A percentile compares a stretch with the other conserved stretches of the same genome.
phyloP scores from a whole-genome alignment of 1,284 basidiomycete genomes.

The Boletus smithii region DNA sequence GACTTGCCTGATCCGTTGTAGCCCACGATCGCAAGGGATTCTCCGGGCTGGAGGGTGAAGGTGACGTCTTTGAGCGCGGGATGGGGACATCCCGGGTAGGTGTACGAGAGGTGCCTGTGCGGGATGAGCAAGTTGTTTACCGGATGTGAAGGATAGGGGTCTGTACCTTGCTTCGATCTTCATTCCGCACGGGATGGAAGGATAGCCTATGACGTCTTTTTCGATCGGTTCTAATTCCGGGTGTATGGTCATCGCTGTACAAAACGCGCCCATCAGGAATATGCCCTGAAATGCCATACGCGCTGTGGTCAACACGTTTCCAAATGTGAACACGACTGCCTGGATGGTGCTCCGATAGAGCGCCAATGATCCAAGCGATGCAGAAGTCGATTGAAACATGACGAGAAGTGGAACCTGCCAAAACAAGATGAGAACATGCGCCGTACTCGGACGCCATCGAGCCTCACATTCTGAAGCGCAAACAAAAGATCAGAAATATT shows the following conservation, averaged over 20 bases:
- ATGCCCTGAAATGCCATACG: constrained; percentile 74
- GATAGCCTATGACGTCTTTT: constrained; percentile 49
- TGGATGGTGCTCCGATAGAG: constrained; percentile 76
- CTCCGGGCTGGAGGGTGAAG: constrained; percentile 66
- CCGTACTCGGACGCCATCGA: background rate
- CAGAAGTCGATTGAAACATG: constrained; percentile 65
- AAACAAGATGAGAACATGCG: constrained; percentile 8
- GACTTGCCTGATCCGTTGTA: constrained; percentile 82
- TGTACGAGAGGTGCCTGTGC: constrained; percentile 64
- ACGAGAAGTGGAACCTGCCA: constrained; percentile 68
- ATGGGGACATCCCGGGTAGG: constrained; percentile 67
- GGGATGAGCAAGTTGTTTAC: constrained; percentile 16
- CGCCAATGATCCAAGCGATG: constrained; percentile 71
- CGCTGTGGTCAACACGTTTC: constrained; percentile 56
- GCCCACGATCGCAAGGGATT: constrained; percentile 79
- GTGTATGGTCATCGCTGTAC: constrained; percentile 65
- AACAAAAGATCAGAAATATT: constrained; percentile 61
- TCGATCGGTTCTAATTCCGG: constrained; percentile 60
- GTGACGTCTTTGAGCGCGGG: constrained; percentile 66
- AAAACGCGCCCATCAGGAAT: constrained; percentile 80
- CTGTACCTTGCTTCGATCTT: constrained; percentile 67
- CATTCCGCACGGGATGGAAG: constrained; percentile 51
- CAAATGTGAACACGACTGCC: constrained; percentile 59
- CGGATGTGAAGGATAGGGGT: constrained; percentile 28
- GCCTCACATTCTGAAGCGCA: constrained; percentile 64